phyloP scores from a whole-genome alignment of 306 rosid genomes.

The Hylodesmum podocarpum region DNA sequence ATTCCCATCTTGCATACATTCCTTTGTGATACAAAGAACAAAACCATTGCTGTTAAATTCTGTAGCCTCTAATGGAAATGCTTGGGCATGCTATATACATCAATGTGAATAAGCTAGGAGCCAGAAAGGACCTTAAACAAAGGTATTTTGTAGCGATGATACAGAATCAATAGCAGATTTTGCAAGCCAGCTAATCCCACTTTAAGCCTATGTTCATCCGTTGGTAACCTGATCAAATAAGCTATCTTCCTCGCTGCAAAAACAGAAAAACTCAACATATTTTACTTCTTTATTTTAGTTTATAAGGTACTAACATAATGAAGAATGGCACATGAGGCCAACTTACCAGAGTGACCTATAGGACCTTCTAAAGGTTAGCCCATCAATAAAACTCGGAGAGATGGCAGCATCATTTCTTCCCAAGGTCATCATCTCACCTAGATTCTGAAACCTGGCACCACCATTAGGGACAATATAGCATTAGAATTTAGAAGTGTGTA shows the following conservation, averaged over 20 bases:
- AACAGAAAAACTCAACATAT: slow-evolving; percentile 6
- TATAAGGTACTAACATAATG: background rate
- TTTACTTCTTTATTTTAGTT: background rate
- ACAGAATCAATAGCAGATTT: slow-evolving; percentile 85
- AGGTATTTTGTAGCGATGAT: slow-evolving; percentile 66
- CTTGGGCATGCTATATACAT: slow-evolving; percentile 9
- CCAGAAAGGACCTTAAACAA: slow-evolving; percentile 61
- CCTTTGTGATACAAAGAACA: background rate
- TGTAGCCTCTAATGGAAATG: slow-evolving; percentile 5
- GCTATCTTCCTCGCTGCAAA: slow-evolving; percentile 93
- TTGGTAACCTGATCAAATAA: slow-evolving; percentile 88
- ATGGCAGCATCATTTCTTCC: slow-evolving; percentile 91
- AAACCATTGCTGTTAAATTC: background rate
- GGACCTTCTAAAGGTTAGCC: slow-evolving; percentile 89
- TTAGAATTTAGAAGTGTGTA: background rate
- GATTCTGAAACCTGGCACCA: slow-evolving; percentile 77
- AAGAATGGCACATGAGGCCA: background rate
- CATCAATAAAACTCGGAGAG: slow-evolving; percentile 90
- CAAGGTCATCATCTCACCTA: slow-evolving; percentile 95
- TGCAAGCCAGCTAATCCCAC: slow-evolving; percentile 93
- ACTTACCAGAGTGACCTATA: slow-evolving; percentile 81
- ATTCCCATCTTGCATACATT: background rate
- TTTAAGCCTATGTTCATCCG: slow-evolving; percentile 84
- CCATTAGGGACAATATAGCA: slow-evolving; percentile 3
- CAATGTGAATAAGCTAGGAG: slow-evolving; percentile 39